Base-by-base conservation (phyloP, 2,329 filamentous ascomycete species). In the Myrmaecium sp. region DNA sequence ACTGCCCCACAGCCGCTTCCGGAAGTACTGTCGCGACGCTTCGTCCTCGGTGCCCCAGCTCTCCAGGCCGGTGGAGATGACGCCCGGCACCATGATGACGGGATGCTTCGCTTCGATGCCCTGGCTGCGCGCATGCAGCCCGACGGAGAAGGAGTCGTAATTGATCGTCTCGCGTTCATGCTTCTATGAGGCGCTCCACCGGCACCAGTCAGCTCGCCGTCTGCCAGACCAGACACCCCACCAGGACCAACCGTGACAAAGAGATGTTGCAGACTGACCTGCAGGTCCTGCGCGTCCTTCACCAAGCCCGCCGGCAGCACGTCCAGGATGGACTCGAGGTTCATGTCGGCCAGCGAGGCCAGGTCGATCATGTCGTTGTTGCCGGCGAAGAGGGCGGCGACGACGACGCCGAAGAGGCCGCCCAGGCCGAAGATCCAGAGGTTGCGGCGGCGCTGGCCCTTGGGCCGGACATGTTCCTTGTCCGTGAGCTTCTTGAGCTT, bases 41-140 rank as follows among this genome's bases (percentile, higher is more conserved):
- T 84, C 79, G 10, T 28, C 30, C 26, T 78, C 73, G 0, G 89
- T 95, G 4, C 86, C 82, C 89, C 89, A 98, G 25, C 82, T 93
- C 54, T 98, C 89, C 14, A 98, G 66, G 1, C 89, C 89, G 0
- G 89, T 95, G 0, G 89, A 95, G 39, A 98, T 98, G 32, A 98
- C 89, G 4, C 89, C 89, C 0, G 89, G 89, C 6, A 98, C 74
- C 86, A 98, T 95, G 36, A 98, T 79, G 34, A 98, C 74, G 1
- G 89, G 82, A 41, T 94, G 83, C 32, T 79, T 66, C 10, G 80
- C 86, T 25, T 66, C 52, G 11, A 95, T 64, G 2, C 91, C 91
- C 48, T 94, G 78, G 4, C 73, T 59, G 20, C 73, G 73, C 12
- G 84, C 75, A 42, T 91, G 79, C 16, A 89, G 57, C 4, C 89